Conservation (phyloP, 495 filamentous ascomycete species). For the Penicillium flavigenum region DNA sequence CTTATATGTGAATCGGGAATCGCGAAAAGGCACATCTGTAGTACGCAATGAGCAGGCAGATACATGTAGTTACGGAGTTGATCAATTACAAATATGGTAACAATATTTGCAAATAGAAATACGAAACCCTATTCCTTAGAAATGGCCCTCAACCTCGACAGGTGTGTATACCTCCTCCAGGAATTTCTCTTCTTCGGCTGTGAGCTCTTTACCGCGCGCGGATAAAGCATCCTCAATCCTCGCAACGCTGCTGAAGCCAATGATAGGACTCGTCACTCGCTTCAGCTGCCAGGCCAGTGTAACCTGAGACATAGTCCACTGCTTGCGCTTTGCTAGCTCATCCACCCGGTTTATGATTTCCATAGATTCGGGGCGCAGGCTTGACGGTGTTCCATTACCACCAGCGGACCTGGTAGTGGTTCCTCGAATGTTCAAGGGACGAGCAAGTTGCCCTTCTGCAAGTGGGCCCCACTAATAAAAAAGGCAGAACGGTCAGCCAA, state of each 20-base stretch:
- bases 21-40: too few species aligned
- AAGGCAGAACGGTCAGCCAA: not conserved
- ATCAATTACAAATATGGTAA: too few species aligned
- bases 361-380: conserved; percentile 12
- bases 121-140: not conserved
- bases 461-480: conserved; percentile 35
- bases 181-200: conserved; percentile 55
- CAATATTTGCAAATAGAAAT: too few species aligned
- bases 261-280: conserved; percentile 51
- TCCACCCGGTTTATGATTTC: conserved; percentile 56
- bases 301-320: conserved; percentile 55
- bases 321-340: conserved; percentile 58
- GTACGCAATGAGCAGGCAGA: too few species aligned
- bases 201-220: conserved; percentile 45
- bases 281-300: conserved; percentile 61
- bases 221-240: conserved; percentile 56
- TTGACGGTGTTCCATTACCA: conserved; percentile 32
- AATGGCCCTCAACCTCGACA: conserved; percentile 29
- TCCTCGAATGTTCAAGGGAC: conserved; percentile 33
- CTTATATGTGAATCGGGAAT: too few species aligned
- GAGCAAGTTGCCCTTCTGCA: conserved; percentile 49
- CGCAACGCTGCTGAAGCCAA: conserved; percentile 55
- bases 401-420: conserved; percentile 6
- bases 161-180: conserved; percentile 59
- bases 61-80: too few species aligned